Conservation (phyloP, 805 yeast species). For the Wickerhamiella brachini region DNA sequence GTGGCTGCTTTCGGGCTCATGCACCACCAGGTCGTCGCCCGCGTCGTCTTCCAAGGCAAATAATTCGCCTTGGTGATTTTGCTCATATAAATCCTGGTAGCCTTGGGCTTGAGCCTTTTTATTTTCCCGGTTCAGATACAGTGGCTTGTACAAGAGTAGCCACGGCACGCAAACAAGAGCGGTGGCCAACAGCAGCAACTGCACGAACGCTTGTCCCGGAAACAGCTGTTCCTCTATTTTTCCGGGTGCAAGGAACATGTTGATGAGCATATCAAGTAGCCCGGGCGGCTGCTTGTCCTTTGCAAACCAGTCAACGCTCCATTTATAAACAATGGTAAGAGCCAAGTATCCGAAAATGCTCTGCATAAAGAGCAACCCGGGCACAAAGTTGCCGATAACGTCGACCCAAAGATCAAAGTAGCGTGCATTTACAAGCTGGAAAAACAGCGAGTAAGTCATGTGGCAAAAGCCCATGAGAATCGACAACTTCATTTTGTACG, state of each 20-base stretch:
- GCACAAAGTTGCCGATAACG: constrained; percentile 82
- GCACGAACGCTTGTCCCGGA: constrained; percentile 66
- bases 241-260: constrained; percentile 93
- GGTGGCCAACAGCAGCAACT: constrained; percentile 50
- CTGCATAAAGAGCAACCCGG: constrained; percentile 90
- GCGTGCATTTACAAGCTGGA: constrained; percentile 67
- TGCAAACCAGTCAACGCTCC: constrained; percentile 86
- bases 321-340: constrained; percentile 75
- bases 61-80: constrained; percentile 23
- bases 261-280: constrained; percentile 82
- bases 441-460: constrained; percentile 79
- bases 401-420: constrained; percentile 63
- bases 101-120: constrained; percentile 34
- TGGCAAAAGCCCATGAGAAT: constrained; percentile 88
- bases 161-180: constrained; percentile 91
- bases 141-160: constrained; percentile 74
- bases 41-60: constrained; percentile 23
- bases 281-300: constrained; percentile 79
- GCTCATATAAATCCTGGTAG: constrained; percentile 36
- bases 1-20: constrained; percentile 19
- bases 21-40: constrained; percentile 18
- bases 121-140: constrained; percentile 47
- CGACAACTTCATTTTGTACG: constrained; percentile 94
- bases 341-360: constrained; percentile 89
- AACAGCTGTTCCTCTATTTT: constrained; percentile 65